Percentiles rank a stretch among this genome's conserved stretches.
Conservation (phyloP, 805 yeast species). For the Kazachstania taianensis region DNA sequence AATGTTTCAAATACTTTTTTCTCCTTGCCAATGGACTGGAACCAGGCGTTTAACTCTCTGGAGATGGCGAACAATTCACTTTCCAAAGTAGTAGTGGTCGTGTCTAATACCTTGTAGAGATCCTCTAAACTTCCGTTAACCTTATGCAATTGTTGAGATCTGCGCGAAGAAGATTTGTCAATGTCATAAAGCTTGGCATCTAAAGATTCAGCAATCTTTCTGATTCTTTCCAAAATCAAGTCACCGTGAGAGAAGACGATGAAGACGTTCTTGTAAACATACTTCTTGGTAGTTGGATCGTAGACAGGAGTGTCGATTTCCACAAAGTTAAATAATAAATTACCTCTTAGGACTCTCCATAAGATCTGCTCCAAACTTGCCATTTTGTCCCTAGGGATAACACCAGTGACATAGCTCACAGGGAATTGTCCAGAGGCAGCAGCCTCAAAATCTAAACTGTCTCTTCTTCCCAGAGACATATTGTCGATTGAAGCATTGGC, state of each 20-base stretch:
- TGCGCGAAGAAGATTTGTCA: conserved; percentile 32
- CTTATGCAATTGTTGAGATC: conserved; percentile 32
- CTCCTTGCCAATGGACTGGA: conserved; percentile 43
- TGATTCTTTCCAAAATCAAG: conserved; percentile 46
- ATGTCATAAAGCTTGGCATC: conserved; percentile 54
- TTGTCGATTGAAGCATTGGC: conserved; percentile 5
- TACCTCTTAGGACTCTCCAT: conserved; percentile 70
- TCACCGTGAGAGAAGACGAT: conserved; percentile 65
- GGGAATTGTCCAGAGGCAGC: conserved; percentile 22
- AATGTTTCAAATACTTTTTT: conserved; percentile 47
- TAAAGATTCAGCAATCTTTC: conserved; percentile 57
- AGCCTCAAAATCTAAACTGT: conserved; percentile 13
- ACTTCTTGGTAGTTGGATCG: conserved; percentile 41
- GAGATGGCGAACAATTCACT: conserved; percentile 60
- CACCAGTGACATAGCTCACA: conserved; percentile 52
- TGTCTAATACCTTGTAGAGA: conserved; percentile 38
- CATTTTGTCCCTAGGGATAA: conserved; percentile 51
- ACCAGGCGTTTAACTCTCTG: conserved; percentile 52
- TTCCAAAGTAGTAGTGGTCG: conserved; percentile 43
- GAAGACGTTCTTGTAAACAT: conserved; percentile 48
- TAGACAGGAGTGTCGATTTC: conserved; percentile 48
- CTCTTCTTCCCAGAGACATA: conserved; percentile 9
- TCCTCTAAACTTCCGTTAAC: conserved; percentile 37
- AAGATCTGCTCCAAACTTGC: conserved; percentile 53
- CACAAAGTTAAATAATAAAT: conserved; percentile 48